Evolutionary conservation across 331 rosid species (phyloP), one percentile per base, ranked within the genome.

Genomic region (Rhamnella rubrinervis): DNA sequence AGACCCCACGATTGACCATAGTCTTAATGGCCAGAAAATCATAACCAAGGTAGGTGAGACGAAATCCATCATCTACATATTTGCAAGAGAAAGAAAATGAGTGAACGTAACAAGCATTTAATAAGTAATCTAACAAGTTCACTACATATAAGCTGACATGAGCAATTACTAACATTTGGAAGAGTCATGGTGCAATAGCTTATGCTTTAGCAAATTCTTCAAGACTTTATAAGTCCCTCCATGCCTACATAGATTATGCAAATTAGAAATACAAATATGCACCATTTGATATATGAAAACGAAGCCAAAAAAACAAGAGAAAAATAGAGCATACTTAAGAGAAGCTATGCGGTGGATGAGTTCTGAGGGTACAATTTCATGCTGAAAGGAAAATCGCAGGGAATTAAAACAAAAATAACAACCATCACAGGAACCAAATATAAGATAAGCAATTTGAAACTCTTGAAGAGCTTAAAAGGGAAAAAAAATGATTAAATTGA

Each of bases 21-120:
- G 95, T 79, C 78, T 86, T 91, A 63, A 91, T 91, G 64, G 97
- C 92, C 51, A 91, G 97, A 84, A 86, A 91, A 84, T 91, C 97
- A 55, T 91, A 91, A 20, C 97, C 95, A 58, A 88, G 95, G 68
- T 88, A 91, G 28, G 92, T 88, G 31, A 88, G 90, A 40, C 92
- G 95, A 59, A 86, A 91, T 10, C 97, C 97, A 6, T 91, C 97
- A 80, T 91, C 97, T 90, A 75, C 51, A 75, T 67, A 61, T 35
- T 72, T 65, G 70, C 31, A 71, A 62, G 18, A 19, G 49, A 62
- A 62, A 56, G 23, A 59, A 31, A 61, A 57, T 31, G 18, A 65
- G 60, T 50, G 21, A 38, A 49, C 20, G 6, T 15, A 5, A 21
- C 6, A 15, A 18, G 2, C 28, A 31, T 55, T 9, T 55, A 56